Conservation (phyloP, 441 rosid species). For the Jatropha podagrica region DNA sequence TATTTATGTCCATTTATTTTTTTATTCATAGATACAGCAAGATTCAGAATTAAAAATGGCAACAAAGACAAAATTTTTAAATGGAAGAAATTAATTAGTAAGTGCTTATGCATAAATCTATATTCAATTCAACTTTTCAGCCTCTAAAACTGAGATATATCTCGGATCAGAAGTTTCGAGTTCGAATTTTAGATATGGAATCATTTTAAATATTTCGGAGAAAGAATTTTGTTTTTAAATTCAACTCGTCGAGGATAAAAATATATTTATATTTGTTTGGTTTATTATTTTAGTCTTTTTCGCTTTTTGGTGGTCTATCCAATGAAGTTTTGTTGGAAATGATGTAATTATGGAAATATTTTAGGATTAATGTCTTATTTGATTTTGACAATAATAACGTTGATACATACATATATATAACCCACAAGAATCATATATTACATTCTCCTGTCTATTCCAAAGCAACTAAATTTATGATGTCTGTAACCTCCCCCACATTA, state of each 20-base stretch:
- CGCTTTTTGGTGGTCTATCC: background rate
- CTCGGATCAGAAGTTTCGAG: too few species aligned
- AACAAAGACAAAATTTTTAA: background rate
- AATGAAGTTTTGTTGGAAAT: background rate
- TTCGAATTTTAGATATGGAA: too few species aligned
- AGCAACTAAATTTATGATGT: background rate
- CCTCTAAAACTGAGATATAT: too few species aligned
- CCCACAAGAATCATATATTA: background rate
- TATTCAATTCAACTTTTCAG: too few species aligned
- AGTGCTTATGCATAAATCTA: too few species aligned
- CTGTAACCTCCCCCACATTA: background rate
- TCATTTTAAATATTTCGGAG: too few species aligned
- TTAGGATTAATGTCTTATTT: background rate
- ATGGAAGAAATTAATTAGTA: background rate
- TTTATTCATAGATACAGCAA: too few species aligned
- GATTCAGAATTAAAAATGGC: too few species aligned
- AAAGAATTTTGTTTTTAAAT: too few species aligned
- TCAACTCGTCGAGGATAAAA: too few species aligned
- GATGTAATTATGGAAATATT: background rate
- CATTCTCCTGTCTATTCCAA: background rate
- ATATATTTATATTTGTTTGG: too few species aligned
- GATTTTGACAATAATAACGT: background rate
- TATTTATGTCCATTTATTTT: too few species aligned
- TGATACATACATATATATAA: background rate
- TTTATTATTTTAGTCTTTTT: background rate